Percentiles rank a stretch among this genome's conserved stretches.
Evolutionary conservation across 306 rosid genomes (phyloP).

Genomic region (Castanea crenata): DNA sequence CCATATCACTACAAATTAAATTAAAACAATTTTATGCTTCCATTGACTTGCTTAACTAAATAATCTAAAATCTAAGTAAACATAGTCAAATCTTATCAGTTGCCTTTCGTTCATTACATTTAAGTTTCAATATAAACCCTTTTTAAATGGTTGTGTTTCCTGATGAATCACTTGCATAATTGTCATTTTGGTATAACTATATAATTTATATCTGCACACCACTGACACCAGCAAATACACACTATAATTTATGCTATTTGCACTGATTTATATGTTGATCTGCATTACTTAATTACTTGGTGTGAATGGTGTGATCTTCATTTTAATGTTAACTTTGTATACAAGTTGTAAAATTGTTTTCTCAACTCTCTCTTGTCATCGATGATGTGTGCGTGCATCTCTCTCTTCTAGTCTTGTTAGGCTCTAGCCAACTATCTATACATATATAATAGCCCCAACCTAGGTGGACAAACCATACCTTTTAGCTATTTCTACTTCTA

Average conservation of each 20-base stretch:
- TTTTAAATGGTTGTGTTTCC: not conserved
- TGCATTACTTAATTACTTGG: not conserved
- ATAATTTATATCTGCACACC: not conserved
- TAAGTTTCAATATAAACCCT: not conserved
- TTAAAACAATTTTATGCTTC: slow-evolving; percentile 18
- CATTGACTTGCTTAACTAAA: slow-evolving; percentile 20
- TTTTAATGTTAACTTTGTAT: not conserved
- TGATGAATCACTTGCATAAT: not conserved
- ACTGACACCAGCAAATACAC: not conserved
- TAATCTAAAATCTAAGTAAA: slow-evolving; percentile 7
- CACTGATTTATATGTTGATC: not conserved
- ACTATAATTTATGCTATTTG: not conserved
- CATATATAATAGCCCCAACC: slow-evolving; percentile 43
- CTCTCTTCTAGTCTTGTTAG: slow-evolving; percentile 12
- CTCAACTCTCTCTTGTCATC: slow-evolving; percentile 11
- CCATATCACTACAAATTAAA: slow-evolving; percentile 35
- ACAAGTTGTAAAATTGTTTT: not conserved
- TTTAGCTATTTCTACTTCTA: slow-evolving; percentile 39
- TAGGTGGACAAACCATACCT: slow-evolving; percentile 50
- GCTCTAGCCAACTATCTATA: slow-evolving; percentile 40
- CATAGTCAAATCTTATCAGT: not conserved
- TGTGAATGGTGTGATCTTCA: not conserved
- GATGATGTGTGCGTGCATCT: not conserved
- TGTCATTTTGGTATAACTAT: too few relatives aligned
- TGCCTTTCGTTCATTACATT: not conserved